These are phyloP conservation scores for Euphorbia celastroides DNA, from an alignment of 441 rosid species.

Conservation along the genomic window DNA sequence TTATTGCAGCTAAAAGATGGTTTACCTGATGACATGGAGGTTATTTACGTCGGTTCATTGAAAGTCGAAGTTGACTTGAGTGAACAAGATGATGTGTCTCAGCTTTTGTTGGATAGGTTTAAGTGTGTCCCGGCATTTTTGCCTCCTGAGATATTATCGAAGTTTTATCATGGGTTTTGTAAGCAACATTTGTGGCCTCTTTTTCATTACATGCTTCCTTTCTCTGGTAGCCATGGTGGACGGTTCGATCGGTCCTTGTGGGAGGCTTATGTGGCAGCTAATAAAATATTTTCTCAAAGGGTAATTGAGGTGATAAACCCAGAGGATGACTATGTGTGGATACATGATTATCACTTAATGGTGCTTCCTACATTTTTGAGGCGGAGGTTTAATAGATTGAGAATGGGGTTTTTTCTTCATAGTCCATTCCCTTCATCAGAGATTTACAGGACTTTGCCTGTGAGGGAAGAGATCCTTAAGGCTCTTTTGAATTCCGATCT, in stretches of 20 bases:
- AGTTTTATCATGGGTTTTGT: constrained; percentile 71
- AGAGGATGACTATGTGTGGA: constrained; percentile 76
- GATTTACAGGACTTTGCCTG: constrained; percentile 73
- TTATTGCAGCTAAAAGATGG: constrained; percentile 65
- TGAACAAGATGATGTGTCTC: constrained; percentile 73
- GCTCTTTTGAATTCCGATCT: constrained; percentile 72
- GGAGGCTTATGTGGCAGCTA: constrained; percentile 79
- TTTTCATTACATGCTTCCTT: constrained; percentile 78
- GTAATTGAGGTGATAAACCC: constrained; percentile 76
- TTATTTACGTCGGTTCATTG: constrained; percentile 67
- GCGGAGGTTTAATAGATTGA: constrained; percentile 55
- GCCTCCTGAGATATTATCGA: constrained; percentile 57
- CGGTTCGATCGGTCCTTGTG: constrained; percentile 64
- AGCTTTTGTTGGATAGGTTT: constrained; percentile 62
- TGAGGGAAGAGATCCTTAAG: constrained; percentile 70
- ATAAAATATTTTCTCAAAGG: constrained; percentile 63
- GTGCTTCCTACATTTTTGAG: constrained; percentile 76
- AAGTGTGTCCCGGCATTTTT: constrained; percentile 76
- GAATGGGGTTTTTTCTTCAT: constrained; percentile 79
- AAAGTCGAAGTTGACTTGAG: constrained; percentile 47
- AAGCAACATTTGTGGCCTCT: constrained; percentile 86
- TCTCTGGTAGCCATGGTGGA: constrained; percentile 63
- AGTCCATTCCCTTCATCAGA: constrained; percentile 80
- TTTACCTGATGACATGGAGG: constrained; percentile 76
- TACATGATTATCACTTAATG: constrained; percentile 82